Conservation (phyloP, 1,139 yeast species). For the Tardiomyces digboiensis region DNA sequence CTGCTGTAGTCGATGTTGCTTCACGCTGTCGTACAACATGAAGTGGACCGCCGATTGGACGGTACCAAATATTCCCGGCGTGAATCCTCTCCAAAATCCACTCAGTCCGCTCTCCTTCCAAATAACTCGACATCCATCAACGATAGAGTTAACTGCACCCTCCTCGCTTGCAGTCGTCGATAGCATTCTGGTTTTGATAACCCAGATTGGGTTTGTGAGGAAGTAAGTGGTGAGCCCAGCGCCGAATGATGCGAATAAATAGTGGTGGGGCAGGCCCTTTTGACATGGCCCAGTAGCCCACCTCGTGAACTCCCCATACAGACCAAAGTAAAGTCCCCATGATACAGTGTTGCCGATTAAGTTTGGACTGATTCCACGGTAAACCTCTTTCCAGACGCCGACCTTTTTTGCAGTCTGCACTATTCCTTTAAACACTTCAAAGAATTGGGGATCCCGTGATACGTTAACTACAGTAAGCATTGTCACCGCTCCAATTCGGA, state of each 20-base stretch:
- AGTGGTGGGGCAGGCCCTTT: constrained; percentile 12
- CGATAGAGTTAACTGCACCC: constrained; percentile 45
- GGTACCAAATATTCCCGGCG: constrained; percentile 77
- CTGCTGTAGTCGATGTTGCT: constrained; percentile 24
- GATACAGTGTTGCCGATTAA: constrained; percentile 75
- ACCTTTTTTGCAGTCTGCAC: constrained; percentile 2
- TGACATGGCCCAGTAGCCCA: constrained; percentile 5
- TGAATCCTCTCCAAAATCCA: constrained; percentile 76
- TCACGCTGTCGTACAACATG: constrained; percentile 71
- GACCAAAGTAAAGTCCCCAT: constrained; percentile 79
- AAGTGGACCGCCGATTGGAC: constrained; percentile 86
- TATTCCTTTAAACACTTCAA: not conserved
- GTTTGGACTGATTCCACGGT: constrained; percentile 79
- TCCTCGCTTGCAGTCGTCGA: constrained; percentile 40
- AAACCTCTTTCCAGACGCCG: constrained; percentile 26
- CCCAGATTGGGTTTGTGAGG: constrained; percentile 90
- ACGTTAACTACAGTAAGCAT: not conserved
- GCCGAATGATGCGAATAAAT: constrained; percentile 42
- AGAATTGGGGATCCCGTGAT: not conserved
- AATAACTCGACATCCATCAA: constrained; percentile 47
- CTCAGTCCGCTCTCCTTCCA: constrained; percentile 50
- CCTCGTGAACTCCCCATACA: constrained; percentile 54
- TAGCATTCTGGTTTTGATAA: constrained; percentile 76
- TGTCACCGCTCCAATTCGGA: too few relatives aligned
- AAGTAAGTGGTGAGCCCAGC: constrained; percentile 75